Evolutionary conservation across 768 basidiomycete genomes (phyloP).

Genomic region (Termitomyces sp.): DNA sequence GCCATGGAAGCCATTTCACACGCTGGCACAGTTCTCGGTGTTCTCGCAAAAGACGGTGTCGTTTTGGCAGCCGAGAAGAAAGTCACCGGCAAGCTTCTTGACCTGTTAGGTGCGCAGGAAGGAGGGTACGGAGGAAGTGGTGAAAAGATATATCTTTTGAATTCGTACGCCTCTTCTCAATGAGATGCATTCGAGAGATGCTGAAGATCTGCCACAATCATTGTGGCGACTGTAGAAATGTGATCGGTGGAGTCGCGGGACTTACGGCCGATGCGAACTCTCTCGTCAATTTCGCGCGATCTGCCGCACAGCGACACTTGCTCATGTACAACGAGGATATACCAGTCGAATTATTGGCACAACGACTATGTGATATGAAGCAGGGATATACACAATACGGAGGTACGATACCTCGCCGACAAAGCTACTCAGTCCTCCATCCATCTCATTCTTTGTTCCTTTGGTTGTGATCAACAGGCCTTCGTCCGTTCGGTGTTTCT

Average conservation of each 20-base stretch:
- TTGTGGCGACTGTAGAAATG: constrained; percentile 55
- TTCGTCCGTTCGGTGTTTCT: constrained; percentile 97
- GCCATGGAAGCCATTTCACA: constrained; percentile 99
- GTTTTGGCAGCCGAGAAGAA: constrained; percentile 96
- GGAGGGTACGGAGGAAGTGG: constrained; percentile 93
- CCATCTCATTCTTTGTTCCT: neutral
- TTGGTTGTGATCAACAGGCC: constrained; percentile 52
- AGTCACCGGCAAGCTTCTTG: constrained; percentile 95
- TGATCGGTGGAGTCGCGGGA: constrained; percentile 92
- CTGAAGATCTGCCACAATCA: neutral
- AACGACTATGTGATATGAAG: constrained; percentile 93
- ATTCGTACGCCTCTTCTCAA: constrained; percentile 53
- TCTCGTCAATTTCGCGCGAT: constrained; percentile 88
- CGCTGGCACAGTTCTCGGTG: constrained; percentile 89
- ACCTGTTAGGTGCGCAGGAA: constrained; percentile 80
- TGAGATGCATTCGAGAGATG: neutral
- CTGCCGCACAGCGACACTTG: constrained; percentile 86
- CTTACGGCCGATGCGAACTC: constrained; percentile 98
- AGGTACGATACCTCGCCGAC: constrained; percentile 40
- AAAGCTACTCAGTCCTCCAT: neutral
- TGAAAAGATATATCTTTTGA: constrained; percentile 96
- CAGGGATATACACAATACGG: constrained; percentile 98
- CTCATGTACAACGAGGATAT: constrained; percentile 95
- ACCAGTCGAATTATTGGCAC: constrained; percentile 92
- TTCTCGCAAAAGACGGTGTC: constrained; percentile 86